These are phyloP conservation scores for Volvox africanus DNA, from an alignment of 139 green algal genomes.

Conservation along the genomic window DNA sequence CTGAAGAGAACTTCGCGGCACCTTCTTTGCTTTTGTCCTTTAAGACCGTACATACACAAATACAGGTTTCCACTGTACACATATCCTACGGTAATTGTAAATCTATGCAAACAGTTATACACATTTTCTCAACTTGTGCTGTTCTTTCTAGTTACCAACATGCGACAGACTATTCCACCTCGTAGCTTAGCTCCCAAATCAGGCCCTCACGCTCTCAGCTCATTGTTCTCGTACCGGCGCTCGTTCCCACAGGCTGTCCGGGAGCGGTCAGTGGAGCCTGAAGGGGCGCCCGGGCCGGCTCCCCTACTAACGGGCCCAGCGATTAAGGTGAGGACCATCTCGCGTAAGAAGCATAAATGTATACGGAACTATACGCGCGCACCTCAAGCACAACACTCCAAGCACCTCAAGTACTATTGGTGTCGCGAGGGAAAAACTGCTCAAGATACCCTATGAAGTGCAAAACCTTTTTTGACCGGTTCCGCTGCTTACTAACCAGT, in stretches of 20 bases:
- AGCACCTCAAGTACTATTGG: not conserved
- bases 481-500: not conserved
- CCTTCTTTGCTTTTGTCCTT: no score
- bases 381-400: not conserved
- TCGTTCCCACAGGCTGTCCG: not conserved
- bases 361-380: not conserved
- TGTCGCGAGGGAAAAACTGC: not conserved
- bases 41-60: no score
- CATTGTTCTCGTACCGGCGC: not conserved
- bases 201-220: not conserved
- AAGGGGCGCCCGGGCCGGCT: not conserved
- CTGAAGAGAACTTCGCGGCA: no score
- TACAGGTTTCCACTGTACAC: no score
- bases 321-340: not conserved
- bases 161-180: not conserved
- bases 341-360: not conserved
- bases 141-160: not conserved
- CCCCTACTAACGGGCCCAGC: not conserved
- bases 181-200: not conserved
- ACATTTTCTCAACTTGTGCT: not conserved
- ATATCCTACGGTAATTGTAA: no score
- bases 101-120: no score
- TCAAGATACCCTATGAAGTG: not conserved
- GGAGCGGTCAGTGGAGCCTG: slow-evolving; percentile 7
- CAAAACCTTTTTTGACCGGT: not conserved